Evolutionary conservation across 805 yeast genomes (phyloP).

Genomic region (Debaryomyces hansenii): DNA sequence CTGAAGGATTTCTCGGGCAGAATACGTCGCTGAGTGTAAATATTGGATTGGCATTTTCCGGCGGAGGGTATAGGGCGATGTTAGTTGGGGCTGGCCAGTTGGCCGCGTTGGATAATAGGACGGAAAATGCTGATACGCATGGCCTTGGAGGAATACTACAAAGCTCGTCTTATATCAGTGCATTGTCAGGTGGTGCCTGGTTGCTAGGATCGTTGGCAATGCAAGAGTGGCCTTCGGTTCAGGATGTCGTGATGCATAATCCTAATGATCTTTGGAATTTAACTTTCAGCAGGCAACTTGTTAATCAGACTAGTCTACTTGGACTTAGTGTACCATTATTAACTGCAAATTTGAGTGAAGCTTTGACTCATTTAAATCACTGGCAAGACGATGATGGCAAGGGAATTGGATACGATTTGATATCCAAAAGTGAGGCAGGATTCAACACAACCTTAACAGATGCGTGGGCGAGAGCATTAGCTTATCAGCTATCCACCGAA

Average conservation of each 20-base stretch:
- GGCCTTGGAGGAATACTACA: conserved; percentile 77
- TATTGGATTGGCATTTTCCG: conserved; percentile 39
- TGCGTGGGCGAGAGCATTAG: conserved; percentile 75
- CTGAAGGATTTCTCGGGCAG: conserved; percentile 17
- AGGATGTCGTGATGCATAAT: conserved; percentile 46
- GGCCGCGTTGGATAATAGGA: conserved; percentile 75
- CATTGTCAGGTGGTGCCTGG: conserved; percentile 88
- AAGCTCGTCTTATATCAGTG: conserved; percentile 67
- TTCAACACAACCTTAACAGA: conserved; percentile 69
- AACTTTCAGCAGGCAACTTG: conserved; percentile 26
- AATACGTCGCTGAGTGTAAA: conserved; percentile 11
- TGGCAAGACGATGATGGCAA: conserved; percentile 31
- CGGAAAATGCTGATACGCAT: conserved; percentile 48
- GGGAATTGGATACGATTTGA: conserved; percentile 52
- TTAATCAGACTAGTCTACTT: conserved; percentile 21
- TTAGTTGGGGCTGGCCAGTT: conserved; percentile 80
- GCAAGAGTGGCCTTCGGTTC: conserved; percentile 74
- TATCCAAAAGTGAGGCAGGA: conserved; percentile 53
- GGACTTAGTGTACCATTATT: conserved; percentile 20
- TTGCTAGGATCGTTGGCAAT: conserved; percentile 64
- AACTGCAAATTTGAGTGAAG: conserved; percentile 21
- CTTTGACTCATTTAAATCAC: conserved; percentile 28
- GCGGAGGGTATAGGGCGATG: conserved; percentile 48
- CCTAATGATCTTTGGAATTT: conserved; percentile 37
- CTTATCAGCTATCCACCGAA: conserved; percentile 58